A percentile compares a stretch with the other conserved stretches of the same genome.
These are phyloP conservation scores for Gossypium australe DNA, from an alignment of 345 rosid species.

Conservation along the genomic window DNA sequence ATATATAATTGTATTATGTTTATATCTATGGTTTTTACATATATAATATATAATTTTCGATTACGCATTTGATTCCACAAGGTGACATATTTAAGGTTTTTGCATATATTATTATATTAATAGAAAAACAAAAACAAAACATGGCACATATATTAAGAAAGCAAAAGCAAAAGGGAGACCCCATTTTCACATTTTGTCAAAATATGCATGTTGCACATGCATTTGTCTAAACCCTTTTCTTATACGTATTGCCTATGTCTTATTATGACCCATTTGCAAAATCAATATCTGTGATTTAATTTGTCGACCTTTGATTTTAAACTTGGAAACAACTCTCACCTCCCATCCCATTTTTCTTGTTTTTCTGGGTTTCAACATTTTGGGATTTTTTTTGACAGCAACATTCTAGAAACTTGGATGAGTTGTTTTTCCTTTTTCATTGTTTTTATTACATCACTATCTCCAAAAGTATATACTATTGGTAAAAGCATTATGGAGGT, in stretches of 20 bases:
- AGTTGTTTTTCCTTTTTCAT: not conserved
- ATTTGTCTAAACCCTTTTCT: not conserved
- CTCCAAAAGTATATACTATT: not conserved
- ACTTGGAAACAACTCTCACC: not conserved
- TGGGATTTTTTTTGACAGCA: not conserved
- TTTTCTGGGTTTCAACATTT: not conserved
- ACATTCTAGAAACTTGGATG: not conserved
- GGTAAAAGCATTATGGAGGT: no score
- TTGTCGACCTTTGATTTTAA: not conserved
- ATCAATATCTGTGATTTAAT: not conserved
- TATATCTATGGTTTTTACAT: not conserved
- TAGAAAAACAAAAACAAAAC: not conserved
- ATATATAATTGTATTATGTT: not conserved
- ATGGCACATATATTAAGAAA: not conserved
- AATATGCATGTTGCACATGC: conserved; percentile 15
- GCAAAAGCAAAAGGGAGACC: not conserved
- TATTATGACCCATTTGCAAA: not conserved
- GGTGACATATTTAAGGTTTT: no score
- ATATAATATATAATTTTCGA: no score
- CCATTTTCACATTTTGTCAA: not conserved
- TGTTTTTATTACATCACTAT: not conserved
- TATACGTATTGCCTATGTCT: not conserved
- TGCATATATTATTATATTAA: no score
- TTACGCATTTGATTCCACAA: no score
- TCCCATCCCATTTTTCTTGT: not conserved